Evolutionary conservation across 345 rosid species (phyloP).

Genomic region (Sonneratia caseolaris): DNA sequence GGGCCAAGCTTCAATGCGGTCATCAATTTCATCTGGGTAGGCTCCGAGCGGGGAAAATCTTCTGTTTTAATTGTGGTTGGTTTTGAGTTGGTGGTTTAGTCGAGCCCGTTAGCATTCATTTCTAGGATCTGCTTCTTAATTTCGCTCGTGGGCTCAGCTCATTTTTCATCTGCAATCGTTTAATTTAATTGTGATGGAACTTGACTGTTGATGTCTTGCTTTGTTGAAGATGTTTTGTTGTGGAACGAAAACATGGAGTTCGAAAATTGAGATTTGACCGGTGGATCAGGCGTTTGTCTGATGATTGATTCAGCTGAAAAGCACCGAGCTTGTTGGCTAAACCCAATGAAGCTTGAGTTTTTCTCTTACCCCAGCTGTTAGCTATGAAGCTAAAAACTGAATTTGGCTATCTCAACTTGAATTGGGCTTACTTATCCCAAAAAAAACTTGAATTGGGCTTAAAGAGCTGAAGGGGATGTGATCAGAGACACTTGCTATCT

Average conservation of each 20-base stretch:
- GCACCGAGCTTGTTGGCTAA: neutral
- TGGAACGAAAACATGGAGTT: neutral
- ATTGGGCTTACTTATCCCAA: no score
- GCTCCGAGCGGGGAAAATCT: constrained; percentile 3
- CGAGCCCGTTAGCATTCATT: neutral
- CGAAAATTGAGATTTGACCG: neutral
- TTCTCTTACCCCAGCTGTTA: neutral
- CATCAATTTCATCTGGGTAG: constrained; percentile 89
- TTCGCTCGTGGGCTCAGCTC: neutral
- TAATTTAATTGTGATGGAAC: neutral
- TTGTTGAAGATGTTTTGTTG: neutral
- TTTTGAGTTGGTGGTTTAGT: neutral
- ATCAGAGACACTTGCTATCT: neutral
- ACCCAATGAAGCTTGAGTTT: neutral
- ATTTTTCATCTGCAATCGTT: neutral
- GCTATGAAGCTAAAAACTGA: neutral
- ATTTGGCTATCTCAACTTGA: neutral
- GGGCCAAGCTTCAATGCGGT: constrained; percentile 97
- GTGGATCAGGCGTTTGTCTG: neutral
- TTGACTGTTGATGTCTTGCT: neutral
- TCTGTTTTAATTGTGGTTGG: neutral
- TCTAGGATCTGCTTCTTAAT: constrained; percentile 2
- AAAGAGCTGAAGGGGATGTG: neutral
- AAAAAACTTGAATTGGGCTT: neutral
- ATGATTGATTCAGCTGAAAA: neutral